phyloP scores from a whole-genome alignment of 1,284 basidiomycete genomes.

The Veloporphyrellus conicus region DNA sequence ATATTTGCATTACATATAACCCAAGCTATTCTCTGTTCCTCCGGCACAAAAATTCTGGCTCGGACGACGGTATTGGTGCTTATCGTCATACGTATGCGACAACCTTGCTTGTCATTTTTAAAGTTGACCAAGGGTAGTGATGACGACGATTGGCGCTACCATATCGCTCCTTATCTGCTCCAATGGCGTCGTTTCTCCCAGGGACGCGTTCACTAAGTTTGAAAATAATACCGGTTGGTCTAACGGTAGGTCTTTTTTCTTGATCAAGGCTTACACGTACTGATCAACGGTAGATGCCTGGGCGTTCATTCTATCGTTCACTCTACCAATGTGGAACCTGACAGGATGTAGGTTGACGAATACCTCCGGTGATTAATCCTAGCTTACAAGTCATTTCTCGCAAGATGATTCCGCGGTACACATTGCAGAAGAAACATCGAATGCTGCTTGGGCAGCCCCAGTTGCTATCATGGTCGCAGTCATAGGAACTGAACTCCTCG shows the following conservation, averaged over 20 bases:
- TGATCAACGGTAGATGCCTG: constrained; percentile 37
- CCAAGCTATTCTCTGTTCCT: constrained; percentile 64
- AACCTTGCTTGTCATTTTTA: not conserved
- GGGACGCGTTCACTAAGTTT: constrained; percentile 58
- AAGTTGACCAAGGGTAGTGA: constrained; percentile 36
- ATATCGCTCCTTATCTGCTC: constrained; percentile 52
- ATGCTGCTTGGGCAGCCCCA: constrained; percentile 62
- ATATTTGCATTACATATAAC: constrained; percentile 54
- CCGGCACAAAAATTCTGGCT: constrained; percentile 59
- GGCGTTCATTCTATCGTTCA: constrained; percentile 24
- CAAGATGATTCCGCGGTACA: constrained; percentile 61
- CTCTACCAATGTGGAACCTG: constrained; percentile 24
- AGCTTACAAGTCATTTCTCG: not conserved
- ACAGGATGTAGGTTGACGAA: constrained; percentile 20
- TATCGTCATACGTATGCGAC: constrained; percentile 49
- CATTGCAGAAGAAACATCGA: constrained; percentile 66
- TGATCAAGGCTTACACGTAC: not conserved
- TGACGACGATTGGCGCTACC: constrained; percentile 54
- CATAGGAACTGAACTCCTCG: constrained; percentile 50
- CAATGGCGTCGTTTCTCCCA: constrained; percentile 51
- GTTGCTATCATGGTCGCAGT: constrained; percentile 69
- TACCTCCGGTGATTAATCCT: not conserved
- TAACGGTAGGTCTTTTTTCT: constrained; percentile 41
- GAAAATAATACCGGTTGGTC: constrained; percentile 68
- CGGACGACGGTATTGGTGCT: constrained; percentile 61